Percentiles rank a stretch among this genome's conserved stretches.
These are phyloP conservation scores for Debaryomyces subglobosus DNA, from an alignment of 1,139 yeast species.

Conservation along the genomic window DNA sequence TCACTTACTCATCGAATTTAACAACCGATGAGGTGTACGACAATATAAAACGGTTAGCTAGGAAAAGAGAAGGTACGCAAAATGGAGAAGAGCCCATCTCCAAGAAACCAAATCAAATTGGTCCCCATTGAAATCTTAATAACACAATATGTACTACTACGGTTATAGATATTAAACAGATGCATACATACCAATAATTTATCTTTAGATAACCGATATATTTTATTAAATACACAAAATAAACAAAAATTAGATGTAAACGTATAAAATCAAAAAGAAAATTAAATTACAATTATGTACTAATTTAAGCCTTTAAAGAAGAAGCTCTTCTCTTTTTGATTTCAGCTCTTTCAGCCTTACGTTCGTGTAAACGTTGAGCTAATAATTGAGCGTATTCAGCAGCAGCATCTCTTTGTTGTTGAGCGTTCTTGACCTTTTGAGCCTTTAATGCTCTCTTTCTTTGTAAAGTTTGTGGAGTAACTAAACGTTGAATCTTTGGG, in stretches of 20 bases:
- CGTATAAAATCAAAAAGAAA: conserved; percentile 12
- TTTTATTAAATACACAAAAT: conserved; percentile 27
- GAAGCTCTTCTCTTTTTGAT: conserved; percentile 99
- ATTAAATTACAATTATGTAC: conserved; percentile 14
- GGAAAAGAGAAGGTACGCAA: conserved; percentile 27
- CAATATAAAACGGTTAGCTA: conserved; percentile 67
- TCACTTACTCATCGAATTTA: conserved; percentile 60
- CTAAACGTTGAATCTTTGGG: conserved; percentile 99
- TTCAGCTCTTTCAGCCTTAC: conserved; percentile 98
- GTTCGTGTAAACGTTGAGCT: conserved; percentile 97
- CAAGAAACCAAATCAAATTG: conserved; percentile 8
- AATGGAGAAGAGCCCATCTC: conserved; percentile 7
- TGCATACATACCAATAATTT: not conserved
- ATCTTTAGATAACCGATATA: conserved; percentile 12
- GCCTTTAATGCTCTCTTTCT: conserved; percentile 98
- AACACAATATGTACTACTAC: not conserved
- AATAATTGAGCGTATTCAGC: conserved; percentile 99
- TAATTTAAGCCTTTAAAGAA: conserved; percentile 79
- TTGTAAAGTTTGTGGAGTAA: conserved; percentile 98
- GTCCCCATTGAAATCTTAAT: conserved; percentile 4
- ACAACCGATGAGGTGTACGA: conserved; percentile 71
- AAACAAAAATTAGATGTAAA: conserved; percentile 18
- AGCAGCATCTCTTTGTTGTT: conserved; percentile 99
- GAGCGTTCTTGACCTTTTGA: conserved; percentile 94
- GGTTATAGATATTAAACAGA: not conserved